A percentile compares a stretch with the other conserved stretches of the same genome.
Conservation (phyloP, 2,329 filamentous ascomycete genomes). For the Bretziella fagacearum region DNA sequence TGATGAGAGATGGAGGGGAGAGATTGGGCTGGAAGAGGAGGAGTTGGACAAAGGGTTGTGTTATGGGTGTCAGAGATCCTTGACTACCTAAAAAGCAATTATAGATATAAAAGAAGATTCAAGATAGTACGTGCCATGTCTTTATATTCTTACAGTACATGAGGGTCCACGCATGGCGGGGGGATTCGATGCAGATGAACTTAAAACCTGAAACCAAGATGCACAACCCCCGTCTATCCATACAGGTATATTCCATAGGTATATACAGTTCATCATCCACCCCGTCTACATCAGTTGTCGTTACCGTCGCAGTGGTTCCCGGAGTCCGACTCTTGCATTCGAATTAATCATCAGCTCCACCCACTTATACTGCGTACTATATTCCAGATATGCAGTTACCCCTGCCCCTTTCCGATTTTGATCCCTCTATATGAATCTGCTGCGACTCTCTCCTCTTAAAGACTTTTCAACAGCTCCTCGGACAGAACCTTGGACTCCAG, state of each 20-base stretch:
- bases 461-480: constrained; percentile 21
- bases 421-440: too few species aligned
- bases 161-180: neutral
- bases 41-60: constrained; percentile 33
- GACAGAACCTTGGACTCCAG: constrained; percentile 47
- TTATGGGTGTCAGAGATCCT: constrained; percentile 56
- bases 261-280: neutral
- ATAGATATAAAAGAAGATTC: neutral
- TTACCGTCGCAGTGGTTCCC: neutral
- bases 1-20: constrained; percentile 46
- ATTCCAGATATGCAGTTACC: neutral
- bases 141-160: neutral
- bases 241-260: neutral
- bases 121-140: neutral
- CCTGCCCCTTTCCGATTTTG: neutral
- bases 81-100: constrained; percentile 5
- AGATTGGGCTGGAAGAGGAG: constrained; percentile 32
- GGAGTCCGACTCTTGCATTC: neutral
- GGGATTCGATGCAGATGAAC: neutral
- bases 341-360: neutral
- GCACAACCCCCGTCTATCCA: neutral
- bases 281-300: constrained; percentile 10
- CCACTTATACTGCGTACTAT: neutral
- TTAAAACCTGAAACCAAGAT: constrained; percentile 7
- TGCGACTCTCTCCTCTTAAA: constrained; percentile 14